phyloP scores from a whole-genome alignment of 139 green algal genomes.

The Chlamydomonas incerta region DNA sequence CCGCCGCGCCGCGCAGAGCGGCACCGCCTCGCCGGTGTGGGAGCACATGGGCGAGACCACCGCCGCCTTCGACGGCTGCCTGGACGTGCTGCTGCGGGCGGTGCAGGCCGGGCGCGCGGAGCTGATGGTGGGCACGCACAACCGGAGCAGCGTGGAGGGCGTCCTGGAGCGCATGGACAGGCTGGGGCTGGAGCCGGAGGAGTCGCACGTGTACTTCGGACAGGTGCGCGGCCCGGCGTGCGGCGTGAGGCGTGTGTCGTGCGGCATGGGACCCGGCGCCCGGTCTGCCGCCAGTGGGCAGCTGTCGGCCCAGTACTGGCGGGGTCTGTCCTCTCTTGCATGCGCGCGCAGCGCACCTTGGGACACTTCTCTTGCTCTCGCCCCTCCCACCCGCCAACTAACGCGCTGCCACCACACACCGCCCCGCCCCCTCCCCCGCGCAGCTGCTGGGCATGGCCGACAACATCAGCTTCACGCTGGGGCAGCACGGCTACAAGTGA shows the following conservation, averaged over 20 bases:
- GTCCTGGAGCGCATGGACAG: slow-evolving; percentile 72
- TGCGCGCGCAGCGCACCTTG: too few species aligned
- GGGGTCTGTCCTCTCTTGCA: too few species aligned
- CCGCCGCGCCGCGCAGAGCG: slow-evolving; percentile 61
- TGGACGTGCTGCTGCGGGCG: slow-evolving; percentile 56
- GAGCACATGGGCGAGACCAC: slow-evolving; percentile 80
- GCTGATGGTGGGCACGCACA: slow-evolving; percentile 72
- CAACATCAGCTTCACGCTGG: slow-evolving; percentile 75
- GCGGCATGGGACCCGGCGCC: too few species aligned
- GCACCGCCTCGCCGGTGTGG: slow-evolving; percentile 78
- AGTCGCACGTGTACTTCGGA: slow-evolving; percentile 84
- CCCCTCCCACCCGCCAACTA: too few species aligned
- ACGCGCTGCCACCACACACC: too few species aligned
- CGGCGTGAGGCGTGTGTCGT: too few species aligned
- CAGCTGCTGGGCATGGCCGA: slow-evolving; percentile 93
- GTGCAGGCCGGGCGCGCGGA: slow-evolving; percentile 58
- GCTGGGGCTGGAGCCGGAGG: slow-evolving; percentile 62
- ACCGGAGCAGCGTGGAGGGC: slow-evolving; percentile 76
- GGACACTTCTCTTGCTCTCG: too few species aligned
- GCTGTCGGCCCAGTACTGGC: too few species aligned
- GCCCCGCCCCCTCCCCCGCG: too few species aligned
- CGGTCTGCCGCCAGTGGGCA: too few species aligned
- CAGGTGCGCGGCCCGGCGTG: slow-evolving; percentile 50
- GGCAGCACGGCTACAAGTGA: slow-evolving; percentile 31
- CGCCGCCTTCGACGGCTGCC: slow-evolving; percentile 69